Conservation (phyloP, 306 rosid species). For the Acacia confusa region DNA sequence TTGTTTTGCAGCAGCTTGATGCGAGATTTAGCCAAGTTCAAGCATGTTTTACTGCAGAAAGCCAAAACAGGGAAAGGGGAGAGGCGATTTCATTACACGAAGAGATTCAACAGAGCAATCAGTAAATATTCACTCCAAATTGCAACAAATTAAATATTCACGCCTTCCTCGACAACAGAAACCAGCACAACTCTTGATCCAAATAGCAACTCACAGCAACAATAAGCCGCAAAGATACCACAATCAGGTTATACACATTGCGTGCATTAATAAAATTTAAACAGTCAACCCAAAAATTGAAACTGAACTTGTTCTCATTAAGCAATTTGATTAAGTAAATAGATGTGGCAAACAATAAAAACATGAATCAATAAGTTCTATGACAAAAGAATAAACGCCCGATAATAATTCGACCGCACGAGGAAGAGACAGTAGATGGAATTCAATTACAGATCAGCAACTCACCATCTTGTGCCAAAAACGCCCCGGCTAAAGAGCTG, state of each 20-base stretch:
- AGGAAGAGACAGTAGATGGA: background rate
- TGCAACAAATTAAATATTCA: conserved; percentile 15
- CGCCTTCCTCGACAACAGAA: background rate
- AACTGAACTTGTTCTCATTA: background rate
- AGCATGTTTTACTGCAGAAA: conserved; percentile 77
- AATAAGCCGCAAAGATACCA: background rate
- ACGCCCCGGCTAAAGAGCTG: conserved; percentile 96
- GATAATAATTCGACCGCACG: background rate
- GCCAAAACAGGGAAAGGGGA: background rate
- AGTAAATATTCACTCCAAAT: conserved; percentile 12
- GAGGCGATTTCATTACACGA: conserved; percentile 5
- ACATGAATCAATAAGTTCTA: background rate
- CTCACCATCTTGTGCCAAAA: conserved; percentile 83
- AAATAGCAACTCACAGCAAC: conserved; percentile 18
- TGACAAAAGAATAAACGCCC: background rate
- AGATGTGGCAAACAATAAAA: background rate
- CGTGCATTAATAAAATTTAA: background rate
- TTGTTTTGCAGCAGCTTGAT: conserved; percentile 93
- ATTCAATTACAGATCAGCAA: background rate
- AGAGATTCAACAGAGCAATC: conserved; percentile 7
- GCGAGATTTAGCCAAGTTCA: conserved; percentile 80
- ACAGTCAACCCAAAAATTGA: background rate
- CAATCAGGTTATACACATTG: background rate
- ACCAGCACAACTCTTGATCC: background rate
- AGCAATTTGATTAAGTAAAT: conserved; percentile 13